Conservation (phyloP, 192 early-diverging fungal species). For the Linnemannia exigua region DNA sequence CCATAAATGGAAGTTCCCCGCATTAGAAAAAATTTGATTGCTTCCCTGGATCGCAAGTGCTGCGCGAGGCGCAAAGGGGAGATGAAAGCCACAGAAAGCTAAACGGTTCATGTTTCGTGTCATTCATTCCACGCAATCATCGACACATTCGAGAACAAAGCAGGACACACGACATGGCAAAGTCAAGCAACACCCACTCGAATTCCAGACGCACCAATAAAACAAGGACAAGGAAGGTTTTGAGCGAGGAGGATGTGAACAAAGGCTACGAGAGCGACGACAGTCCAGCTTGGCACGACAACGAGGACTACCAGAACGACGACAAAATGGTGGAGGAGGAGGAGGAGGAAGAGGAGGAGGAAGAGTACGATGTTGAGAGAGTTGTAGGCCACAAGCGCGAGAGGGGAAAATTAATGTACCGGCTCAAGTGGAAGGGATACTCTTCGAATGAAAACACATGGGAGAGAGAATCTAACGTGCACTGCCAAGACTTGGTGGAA, state of each 20-base stretch:
- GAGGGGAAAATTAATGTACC: constrained; percentile 9
- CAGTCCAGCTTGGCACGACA: not conserved
- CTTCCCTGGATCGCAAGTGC: not conserved
- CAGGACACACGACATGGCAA: not conserved
- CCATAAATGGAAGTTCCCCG: constrained; percentile 2
- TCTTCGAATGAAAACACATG: constrained; percentile 41
- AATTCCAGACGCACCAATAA: not conserved
- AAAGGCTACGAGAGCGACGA: not conserved
- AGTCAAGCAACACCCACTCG: not conserved
- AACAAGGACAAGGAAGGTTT: not conserved
- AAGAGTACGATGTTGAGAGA: constrained; percentile 41
- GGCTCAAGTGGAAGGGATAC: constrained; percentile 56
- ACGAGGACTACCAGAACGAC: not conserved
- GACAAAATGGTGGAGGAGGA: not conserved
- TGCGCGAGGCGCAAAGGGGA: not conserved
- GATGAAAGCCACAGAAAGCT: not conserved
- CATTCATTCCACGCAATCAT: not conserved
- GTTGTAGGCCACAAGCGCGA: constrained; percentile 33
- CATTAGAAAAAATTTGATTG: not conserved
- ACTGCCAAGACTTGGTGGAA: constrained; percentile 16
- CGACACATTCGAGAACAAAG: not conserved
- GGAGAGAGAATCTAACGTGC: constrained; percentile 25
- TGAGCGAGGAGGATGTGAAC: not conserved
- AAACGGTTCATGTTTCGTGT: too few relatives aligned
- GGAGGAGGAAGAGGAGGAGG: not conserved